Evolutionary conservation across 495 filamentous ascomycete species (phyloP).

Genomic region (Daldinia caldariorum): DNA sequence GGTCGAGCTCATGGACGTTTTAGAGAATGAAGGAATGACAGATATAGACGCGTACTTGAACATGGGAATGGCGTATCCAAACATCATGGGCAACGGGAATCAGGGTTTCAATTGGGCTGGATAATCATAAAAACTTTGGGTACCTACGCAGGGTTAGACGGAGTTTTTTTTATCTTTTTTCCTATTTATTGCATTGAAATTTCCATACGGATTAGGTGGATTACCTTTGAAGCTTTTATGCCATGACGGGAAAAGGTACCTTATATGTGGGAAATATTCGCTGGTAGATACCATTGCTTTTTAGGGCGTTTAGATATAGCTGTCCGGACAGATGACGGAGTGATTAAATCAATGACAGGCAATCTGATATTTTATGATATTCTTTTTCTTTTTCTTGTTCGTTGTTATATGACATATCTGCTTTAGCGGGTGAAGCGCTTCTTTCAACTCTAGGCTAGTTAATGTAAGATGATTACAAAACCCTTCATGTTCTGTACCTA

Average conservation of each 20-base stretch:
- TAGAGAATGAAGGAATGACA: slow-evolving; percentile 70
- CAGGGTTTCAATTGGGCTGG: slow-evolving; percentile 42
- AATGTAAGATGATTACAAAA: too few relatives aligned
- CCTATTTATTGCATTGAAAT: slow-evolving; percentile 7
- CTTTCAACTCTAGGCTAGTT: too few relatives aligned
- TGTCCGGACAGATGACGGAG: slow-evolving; percentile 8
- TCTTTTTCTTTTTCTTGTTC: background rate
- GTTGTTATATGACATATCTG: background rate
- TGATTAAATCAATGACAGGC: background rate
- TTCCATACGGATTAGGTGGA: slow-evolving; percentile 10
- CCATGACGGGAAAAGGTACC: slow-evolving; percentile 17
- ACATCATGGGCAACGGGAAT: slow-evolving; percentile 35
- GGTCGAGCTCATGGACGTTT: slow-evolving; percentile 71
- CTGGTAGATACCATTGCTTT: slow-evolving; percentile 42
- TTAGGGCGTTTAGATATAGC: slow-evolving; percentile 35
- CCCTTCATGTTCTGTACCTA: too few relatives aligned
- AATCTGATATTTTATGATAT: background rate
- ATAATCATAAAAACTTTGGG: background rate
- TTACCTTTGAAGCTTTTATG: slow-evolving; percentile 21
- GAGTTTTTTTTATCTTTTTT: slow-evolving; percentile 1
- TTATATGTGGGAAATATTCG: slow-evolving; percentile 27
- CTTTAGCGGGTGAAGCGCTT: background rate
- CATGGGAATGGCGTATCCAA: slow-evolving; percentile 42
- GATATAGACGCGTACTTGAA: slow-evolving; percentile 71
- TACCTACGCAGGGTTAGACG: background rate